Evolutionary conservation across 225 moss, liverwort and hornwort species (phyloP).

Genomic region (Anthoceros angustus): DNA sequence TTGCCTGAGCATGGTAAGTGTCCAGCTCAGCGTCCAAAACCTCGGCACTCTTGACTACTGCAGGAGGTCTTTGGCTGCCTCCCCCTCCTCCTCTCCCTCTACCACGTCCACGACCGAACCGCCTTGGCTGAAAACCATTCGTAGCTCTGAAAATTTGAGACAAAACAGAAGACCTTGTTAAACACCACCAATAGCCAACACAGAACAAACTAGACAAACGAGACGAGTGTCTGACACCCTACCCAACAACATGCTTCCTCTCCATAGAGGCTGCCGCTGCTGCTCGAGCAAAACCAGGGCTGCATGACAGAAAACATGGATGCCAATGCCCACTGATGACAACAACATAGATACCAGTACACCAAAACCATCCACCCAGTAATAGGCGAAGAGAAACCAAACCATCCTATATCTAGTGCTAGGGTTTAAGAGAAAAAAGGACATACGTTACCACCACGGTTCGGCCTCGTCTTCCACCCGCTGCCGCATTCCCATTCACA

Average conservation of each 20-base stretch:
- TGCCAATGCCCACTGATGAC: background rate
- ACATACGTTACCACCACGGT: conserved; percentile 32
- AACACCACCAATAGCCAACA: background rate
- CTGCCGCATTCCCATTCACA: conserved; percentile 38
- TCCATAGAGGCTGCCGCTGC: conserved; percentile 34
- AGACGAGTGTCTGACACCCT: conserved; percentile 12
- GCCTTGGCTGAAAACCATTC: conserved; percentile 15
- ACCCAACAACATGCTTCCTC: conserved; percentile 26
- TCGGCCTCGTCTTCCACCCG: conserved; percentile 23
- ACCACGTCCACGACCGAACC: conserved; percentile 35
- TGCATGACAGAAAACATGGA: conserved; percentile 10
- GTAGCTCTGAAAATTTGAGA: conserved; percentile 10
- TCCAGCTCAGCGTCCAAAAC: conserved; percentile 89
- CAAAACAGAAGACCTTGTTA: conserved; percentile 2
- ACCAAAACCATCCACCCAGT: background rate
- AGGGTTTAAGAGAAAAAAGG: conserved; percentile 18
- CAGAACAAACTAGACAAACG: background rate
- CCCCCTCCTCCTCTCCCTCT: conserved; percentile 26
- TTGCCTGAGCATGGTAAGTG: conserved; percentile 70
- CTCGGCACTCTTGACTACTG: conserved; percentile 47
- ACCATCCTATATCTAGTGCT: background rate
- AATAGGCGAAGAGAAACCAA: background rate
- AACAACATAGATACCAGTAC: background rate
- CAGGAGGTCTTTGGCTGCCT: conserved; percentile 14
- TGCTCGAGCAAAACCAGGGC: conserved; percentile 33